Evolutionary conservation across 2,329 filamentous ascomycete genomes (phyloP).

Genomic region (Nemania diffusa): DNA sequence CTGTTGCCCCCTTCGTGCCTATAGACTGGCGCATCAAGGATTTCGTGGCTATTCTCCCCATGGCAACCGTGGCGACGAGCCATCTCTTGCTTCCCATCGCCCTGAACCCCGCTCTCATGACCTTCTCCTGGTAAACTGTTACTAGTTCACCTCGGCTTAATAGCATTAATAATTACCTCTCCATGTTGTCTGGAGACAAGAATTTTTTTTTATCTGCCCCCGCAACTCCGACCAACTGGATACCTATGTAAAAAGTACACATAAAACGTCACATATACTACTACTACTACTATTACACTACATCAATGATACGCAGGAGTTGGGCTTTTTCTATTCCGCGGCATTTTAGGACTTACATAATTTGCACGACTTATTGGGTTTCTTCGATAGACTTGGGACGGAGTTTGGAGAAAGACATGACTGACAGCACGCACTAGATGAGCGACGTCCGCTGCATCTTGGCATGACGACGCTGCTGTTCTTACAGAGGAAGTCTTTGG

Average conservation of each 20-base stretch:
- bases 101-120: constrained; percentile 83
- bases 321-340: constrained; percentile 10
- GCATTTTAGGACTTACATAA: constrained; percentile 7
- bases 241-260: constrained; percentile 18
- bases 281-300: no score
- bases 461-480: neutral
- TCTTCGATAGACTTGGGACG: constrained; percentile 26
- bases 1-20: constrained; percentile 71
- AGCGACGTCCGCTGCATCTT: constrained; percentile 18
- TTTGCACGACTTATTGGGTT: constrained; percentile 6
- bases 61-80: constrained; percentile 75
- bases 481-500: neutral
- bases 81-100: constrained; percentile 78
- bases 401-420: constrained; percentile 29
- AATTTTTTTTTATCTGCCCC: no score
- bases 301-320: constrained; percentile 20
- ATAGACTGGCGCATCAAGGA: constrained; percentile 73
- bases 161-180: constrained; percentile 16
- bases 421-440: constrained; percentile 1
- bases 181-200: neutral
- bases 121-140: constrained; percentile 73
- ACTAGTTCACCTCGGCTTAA: neutral
- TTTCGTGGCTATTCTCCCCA: constrained; percentile 80
- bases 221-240: neutral
- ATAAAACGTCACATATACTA: constrained; percentile 5